Conservation (phyloP, 805 yeast species). For the Yarrowia keelungensis region DNA sequence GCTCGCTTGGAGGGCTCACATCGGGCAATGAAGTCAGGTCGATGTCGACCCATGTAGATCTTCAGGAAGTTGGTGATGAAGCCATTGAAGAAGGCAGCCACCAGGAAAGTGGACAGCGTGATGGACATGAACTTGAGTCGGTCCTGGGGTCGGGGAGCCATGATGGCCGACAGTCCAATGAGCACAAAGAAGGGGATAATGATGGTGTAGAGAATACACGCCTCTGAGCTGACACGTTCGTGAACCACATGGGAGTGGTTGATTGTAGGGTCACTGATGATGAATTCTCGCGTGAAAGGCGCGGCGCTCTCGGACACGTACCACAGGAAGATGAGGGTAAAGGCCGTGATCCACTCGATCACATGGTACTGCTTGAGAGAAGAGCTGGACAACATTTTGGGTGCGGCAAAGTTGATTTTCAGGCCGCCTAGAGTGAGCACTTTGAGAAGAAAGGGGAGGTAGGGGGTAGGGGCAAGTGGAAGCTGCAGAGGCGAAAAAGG, state of each 20-base stretch:
- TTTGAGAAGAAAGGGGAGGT: conserved; percentile 4
- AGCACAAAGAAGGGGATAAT: conserved; percentile 36
- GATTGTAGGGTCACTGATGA: conserved; percentile 37
- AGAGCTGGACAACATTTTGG: conserved; percentile 35
- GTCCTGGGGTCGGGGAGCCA: conserved; percentile 40
- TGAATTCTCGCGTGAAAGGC: conserved; percentile 35
- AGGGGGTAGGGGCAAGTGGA: neutral
- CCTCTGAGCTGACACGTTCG: conserved; percentile 28
- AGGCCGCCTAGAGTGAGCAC: conserved; percentile 37
- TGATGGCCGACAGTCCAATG: conserved; percentile 47
- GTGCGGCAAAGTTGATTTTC: conserved; percentile 32
- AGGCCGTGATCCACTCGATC: conserved; percentile 32
- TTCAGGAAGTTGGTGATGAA: conserved; percentile 76
- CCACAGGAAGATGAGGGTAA: conserved; percentile 25
- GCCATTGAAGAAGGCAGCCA: conserved; percentile 54
- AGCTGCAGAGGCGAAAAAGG: conserved; percentile 16
- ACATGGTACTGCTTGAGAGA: conserved; percentile 36
- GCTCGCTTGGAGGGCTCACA: conserved; percentile 72
- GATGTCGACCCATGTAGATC: conserved; percentile 83
- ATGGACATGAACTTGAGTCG: conserved; percentile 58
- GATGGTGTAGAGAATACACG: conserved; percentile 32
- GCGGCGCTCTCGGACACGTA: conserved; percentile 20
- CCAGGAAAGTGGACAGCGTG: conserved; percentile 32
- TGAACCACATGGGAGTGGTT: conserved; percentile 21
- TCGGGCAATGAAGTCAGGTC: conserved; percentile 91